Percentiles rank a stretch among this genome's conserved stretches.
These are phyloP conservation scores for Microcyclospora pomicola DNA, from an alignment of 2,329 filamentous ascomycete genomes.

Conservation along the genomic window DNA sequence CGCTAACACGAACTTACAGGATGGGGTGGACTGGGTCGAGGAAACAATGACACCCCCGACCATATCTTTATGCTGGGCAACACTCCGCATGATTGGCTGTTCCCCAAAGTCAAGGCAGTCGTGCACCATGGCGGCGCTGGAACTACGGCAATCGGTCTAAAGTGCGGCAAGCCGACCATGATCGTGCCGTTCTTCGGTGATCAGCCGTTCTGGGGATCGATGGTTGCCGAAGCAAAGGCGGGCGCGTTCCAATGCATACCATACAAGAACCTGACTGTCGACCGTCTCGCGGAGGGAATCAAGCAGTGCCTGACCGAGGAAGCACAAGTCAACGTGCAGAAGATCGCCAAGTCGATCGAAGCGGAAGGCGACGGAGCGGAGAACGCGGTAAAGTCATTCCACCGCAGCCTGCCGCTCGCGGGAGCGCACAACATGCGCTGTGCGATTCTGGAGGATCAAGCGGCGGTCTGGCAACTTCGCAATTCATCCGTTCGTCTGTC, in stretches of 20 bases:
- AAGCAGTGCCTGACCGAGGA: constrained; percentile 50
- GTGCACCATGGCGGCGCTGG: constrained; percentile 69
- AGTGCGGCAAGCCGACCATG: constrained; percentile 58
- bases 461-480: constrained; percentile 54
- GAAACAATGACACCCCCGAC: constrained; percentile 44
- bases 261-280: constrained; percentile 50
- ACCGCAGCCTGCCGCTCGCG: constrained; percentile 42
- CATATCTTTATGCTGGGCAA: constrained; percentile 61
- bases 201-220: constrained; percentile 64
- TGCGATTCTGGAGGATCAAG: constrained; percentile 47
- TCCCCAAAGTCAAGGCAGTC: constrained; percentile 50
- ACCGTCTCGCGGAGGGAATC: constrained; percentile 57
- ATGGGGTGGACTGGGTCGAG: constrained; percentile 56
- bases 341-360: constrained; percentile 48
- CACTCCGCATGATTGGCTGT: constrained; percentile 65
- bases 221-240: constrained; percentile 50
- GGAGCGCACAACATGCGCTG: constrained; percentile 44
- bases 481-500: constrained; percentile 47
- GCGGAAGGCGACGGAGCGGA: constrained; percentile 54
- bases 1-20: no score
- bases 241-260: constrained; percentile 51
- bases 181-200: constrained; percentile 70
- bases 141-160: constrained; percentile 60
- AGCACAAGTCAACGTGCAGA: constrained; percentile 42
- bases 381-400: constrained; percentile 56